phyloP scores from a whole-genome alignment of 2,329 filamentous ascomycete genomes.

The Apiospora pterosperma region DNA sequence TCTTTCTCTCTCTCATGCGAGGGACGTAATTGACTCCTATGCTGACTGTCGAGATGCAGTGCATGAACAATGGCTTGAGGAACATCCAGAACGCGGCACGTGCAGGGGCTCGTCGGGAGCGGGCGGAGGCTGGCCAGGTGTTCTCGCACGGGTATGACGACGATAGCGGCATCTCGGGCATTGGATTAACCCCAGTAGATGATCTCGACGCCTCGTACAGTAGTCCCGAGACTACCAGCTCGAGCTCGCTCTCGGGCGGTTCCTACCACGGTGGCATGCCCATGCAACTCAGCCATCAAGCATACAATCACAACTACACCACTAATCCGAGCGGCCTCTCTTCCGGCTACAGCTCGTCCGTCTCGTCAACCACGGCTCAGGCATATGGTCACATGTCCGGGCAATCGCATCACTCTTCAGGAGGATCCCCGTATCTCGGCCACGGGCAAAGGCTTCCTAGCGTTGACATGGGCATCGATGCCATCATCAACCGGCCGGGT shows the following conservation, averaged over 20 bases:
- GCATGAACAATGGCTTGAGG: conserved; percentile 80
- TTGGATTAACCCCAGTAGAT: conserved; percentile 56
- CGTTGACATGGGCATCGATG: conserved; percentile 59
- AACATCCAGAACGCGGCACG: conserved; percentile 71
- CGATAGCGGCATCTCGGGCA: conserved; percentile 67
- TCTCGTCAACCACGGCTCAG: conserved; percentile 41
- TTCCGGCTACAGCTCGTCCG: conserved; percentile 50
- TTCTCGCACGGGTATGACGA: conserved; percentile 54
- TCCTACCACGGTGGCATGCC: conserved; percentile 25
- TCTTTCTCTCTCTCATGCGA: neutral
- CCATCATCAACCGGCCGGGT: conserved; percentile 52
- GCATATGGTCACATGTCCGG: conserved; percentile 29
- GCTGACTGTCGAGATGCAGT: conserved; percentile 43
- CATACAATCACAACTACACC: conserved; percentile 22
- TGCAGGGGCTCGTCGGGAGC: conserved; percentile 63
- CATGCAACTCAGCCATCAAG: conserved; percentile 23
- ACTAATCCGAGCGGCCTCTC: conserved; percentile 24
- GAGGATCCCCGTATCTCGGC: conserved; percentile 45
- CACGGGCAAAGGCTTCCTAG: conserved; percentile 48
- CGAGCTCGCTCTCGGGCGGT: conserved; percentile 37
- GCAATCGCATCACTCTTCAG: conserved; percentile 30
- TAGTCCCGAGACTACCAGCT: conserved; percentile 47
- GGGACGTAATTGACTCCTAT: neutral
- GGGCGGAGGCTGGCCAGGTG: conserved; percentile 44
- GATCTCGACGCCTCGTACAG: conserved; percentile 56